These are phyloP conservation scores for Penicillium roqueforti DNA, from an alignment of 495 filamentous ascomycete genomes.

Conservation along the genomic window DNA sequence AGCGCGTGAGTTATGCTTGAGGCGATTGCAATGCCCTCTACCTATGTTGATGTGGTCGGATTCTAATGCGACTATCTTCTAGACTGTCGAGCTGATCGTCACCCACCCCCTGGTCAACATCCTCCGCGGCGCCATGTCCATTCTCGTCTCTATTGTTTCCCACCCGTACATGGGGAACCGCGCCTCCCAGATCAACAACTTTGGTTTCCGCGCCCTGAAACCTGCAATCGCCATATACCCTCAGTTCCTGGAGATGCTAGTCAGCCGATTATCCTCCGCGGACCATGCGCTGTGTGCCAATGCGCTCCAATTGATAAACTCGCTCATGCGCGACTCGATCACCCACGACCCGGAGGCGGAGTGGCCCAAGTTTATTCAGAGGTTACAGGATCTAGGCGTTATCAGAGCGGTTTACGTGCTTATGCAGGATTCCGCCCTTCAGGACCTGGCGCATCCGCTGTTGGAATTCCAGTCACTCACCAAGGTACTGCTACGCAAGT, in stretches of 20 bases:
- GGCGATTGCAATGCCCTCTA: background rate
- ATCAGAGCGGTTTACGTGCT: conserved; percentile 87
- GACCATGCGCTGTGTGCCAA: conserved; percentile 97
- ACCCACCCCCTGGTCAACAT: conserved; percentile 97
- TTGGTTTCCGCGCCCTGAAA: conserved; percentile 86
- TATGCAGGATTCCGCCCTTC: conserved; percentile 91
- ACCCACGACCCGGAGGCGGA: conserved; percentile 71
- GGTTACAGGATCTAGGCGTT: conserved; percentile 85
- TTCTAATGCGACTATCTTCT: conserved; percentile 6
- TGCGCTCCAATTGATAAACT: conserved; percentile 90
- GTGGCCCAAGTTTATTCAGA: conserved; percentile 94
- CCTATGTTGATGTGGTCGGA: background rate
- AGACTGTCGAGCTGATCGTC: conserved; percentile 92
- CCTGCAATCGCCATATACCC: conserved; percentile 88
- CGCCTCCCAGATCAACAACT: conserved; percentile 49
- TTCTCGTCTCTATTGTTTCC: conserved; percentile 87
- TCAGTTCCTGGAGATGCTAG: conserved; percentile 91
- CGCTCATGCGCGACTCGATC: conserved; percentile 88
- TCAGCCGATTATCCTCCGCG: conserved; percentile 80
- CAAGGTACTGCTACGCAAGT: conserved; percentile 85
- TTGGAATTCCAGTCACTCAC: conserved; percentile 92
- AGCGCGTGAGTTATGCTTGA: conserved; percentile 49
- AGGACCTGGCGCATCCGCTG: conserved; percentile 86
- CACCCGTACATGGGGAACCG: conserved; percentile 58
- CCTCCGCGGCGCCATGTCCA: conserved; percentile 91